Evolutionary conservation across 768 basidiomycete species (phyloP), one percentile per base, ranked within the genome.

Genomic region (Suillus clintonianus): DNA sequence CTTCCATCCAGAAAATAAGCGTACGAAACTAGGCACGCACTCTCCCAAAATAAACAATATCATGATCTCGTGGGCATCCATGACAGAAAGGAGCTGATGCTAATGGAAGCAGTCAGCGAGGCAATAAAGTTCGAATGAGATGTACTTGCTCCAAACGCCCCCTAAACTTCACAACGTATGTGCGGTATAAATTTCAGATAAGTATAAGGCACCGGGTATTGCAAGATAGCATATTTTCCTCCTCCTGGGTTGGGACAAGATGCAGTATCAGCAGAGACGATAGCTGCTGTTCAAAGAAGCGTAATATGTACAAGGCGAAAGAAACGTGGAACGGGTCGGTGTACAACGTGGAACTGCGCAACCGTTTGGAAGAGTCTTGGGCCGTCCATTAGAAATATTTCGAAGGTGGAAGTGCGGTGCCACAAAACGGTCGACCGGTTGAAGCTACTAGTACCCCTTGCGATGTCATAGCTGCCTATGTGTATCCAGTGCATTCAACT

Each of bases 1-100:
- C 87, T 82, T 89, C 87, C 13, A 86, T 80, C 83, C 85, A 87
- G 24, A 89, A 82, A 60, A 89, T 83, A n/a, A 86, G 81, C 34
- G 82, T 82, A 62, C 79, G 79, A 69, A 89, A 88, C 88, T 86
- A 89, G 15, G 81, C 82, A 63, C 87, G 80, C 27, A 87, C 87
- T 86, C 84, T 32, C 81, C 81, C 1, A 88, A 74, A 60, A 88
- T 85, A 60, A 82, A 86, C 3, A 73, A 73, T 54, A 88, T 82
- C n/a, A 88, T 27, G 27, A 27, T 27, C 4, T 4, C 83, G 2
- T 78, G 77, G 36, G 79, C 71, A 69, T 88, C 86, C 0, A 83
- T 83, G 43, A 89, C 79, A 19, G 86, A 87, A 39, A 89, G 70
- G 19, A 88, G 74, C 67, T 83, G 84, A 69, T 85, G 83, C 86